A percentile compares a stretch with the other conserved stretches of the same genome.
Conservation (phyloP, 768 basidiomycete species). For the Lentinula aciculospora region DNA sequence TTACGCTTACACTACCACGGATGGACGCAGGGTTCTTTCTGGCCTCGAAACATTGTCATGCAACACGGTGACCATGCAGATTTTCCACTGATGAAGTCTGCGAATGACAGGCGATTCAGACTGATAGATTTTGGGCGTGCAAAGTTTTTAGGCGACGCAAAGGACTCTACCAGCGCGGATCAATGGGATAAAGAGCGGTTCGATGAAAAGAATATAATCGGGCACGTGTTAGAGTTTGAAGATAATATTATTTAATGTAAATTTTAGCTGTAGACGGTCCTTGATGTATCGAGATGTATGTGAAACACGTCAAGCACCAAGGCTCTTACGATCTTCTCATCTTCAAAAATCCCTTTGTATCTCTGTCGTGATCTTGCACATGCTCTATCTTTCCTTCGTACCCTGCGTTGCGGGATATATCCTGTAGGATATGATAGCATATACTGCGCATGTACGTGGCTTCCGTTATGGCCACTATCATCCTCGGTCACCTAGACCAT, state of each 20-base stretch:
- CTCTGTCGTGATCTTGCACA: no score
- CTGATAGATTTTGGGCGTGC: conserved; percentile 7
- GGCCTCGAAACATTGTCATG: conserved; percentile 29
- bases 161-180: neutral
- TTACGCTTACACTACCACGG: conserved; percentile 29
- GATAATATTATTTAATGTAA: neutral
- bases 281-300: no score
- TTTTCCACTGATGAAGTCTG: conserved; percentile 1
- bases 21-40: conserved; percentile 32
- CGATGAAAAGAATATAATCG: neutral
- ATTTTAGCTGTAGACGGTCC: no score
- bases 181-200: neutral
- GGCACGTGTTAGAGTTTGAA: neutral
- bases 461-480: no score
- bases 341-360: no score
- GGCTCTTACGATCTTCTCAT: no score
- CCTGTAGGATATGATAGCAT: no score
- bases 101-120: conserved; percentile 1
- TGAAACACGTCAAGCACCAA: no score
- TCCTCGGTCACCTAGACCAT: no score
- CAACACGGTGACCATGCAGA: conserved; percentile 21
- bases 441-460: no score
- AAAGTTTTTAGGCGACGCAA: neutral
- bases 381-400: no score
- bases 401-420: no score